A percentile compares a stretch with the other conserved stretches of the same genome.
Conservation (phyloP, 2,329 filamentous ascomycete species). For the Colletotrichum ledebouriae region DNA sequence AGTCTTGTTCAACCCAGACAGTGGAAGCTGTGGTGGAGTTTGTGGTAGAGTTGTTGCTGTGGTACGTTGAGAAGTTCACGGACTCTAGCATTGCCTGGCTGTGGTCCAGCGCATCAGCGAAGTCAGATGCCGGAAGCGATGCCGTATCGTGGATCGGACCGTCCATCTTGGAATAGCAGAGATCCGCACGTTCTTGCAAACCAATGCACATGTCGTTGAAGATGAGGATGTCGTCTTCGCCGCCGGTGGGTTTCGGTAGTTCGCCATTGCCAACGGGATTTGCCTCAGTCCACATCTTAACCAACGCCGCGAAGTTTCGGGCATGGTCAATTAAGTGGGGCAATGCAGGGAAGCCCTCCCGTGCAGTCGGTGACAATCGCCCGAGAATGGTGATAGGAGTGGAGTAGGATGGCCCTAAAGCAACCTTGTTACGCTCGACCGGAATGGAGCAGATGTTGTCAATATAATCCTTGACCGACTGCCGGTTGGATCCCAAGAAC, state of each 20-base stretch:
- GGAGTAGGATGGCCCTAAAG: slow-evolving; percentile 78
- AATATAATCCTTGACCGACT: slow-evolving; percentile 87
- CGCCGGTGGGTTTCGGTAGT: slow-evolving; percentile 6
- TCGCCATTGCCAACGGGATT: slow-evolving; percentile 51
- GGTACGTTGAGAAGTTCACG: slow-evolving; percentile 52
- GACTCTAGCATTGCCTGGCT: slow-evolving; percentile 53
- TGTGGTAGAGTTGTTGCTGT: slow-evolving; percentile 44
- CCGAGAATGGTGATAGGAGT: slow-evolving; percentile 92
- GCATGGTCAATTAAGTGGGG: slow-evolving; percentile 94
- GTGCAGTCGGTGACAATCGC: slow-evolving; percentile 81
- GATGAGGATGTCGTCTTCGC: slow-evolving; percentile 64
- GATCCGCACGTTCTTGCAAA: slow-evolving; percentile 65
- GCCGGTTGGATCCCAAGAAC: slow-evolving; percentile 81
- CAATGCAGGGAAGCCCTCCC: slow-evolving; percentile 92
- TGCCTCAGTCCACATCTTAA: slow-evolving; percentile 82
- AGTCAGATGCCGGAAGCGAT: slow-evolving; percentile 51
- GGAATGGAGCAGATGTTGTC: slow-evolving; percentile 89
- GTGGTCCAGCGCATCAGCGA: slow-evolving; percentile 65
- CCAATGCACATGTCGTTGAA: slow-evolving; percentile 66
- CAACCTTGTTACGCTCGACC: slow-evolving; percentile 73
- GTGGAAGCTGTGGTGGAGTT: slow-evolving; percentile 41
- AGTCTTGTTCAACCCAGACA: slow-evolving; percentile 51
- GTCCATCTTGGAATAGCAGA: slow-evolving; percentile 65
- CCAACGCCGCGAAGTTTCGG: slow-evolving; percentile 84
- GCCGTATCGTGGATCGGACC: slow-evolving; percentile 56